Evolutionary conservation across 1,284 basidiomycete genomes (phyloP).

Genomic region (Polyporus tsugae): DNA sequence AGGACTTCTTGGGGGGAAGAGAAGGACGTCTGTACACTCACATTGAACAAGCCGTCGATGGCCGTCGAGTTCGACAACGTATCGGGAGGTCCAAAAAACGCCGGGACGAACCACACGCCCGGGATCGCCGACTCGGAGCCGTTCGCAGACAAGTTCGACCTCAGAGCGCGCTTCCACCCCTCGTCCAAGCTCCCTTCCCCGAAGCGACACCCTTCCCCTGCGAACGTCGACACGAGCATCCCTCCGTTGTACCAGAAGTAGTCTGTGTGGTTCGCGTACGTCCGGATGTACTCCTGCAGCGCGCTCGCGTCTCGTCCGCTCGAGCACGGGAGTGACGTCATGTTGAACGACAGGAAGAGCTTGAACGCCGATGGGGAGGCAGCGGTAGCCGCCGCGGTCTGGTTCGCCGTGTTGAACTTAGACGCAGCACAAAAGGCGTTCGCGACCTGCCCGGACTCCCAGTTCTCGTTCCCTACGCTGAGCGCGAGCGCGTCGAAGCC

Average conservation of each 20-base stretch:
- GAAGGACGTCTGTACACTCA: conserved; percentile 32
- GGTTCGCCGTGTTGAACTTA: conserved; percentile 19
- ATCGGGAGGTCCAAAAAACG: conserved; percentile 46
- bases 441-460: conserved; percentile 55
- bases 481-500: conserved; percentile 55
- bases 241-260: conserved; percentile 53
- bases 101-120: conserved; percentile 47
- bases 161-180: conserved; percentile 46
- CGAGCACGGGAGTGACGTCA: conserved; percentile 55
- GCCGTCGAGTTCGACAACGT: conserved; percentile 38
- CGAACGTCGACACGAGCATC: conserved; percentile 61
- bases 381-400: conserved; percentile 1
- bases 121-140: conserved; percentile 24
- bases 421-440: conserved; percentile 51
- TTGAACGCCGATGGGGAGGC: conserved; percentile 49
- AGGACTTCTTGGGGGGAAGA: not conserved
- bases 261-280: conserved; percentile 49
- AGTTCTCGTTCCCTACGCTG: conserved; percentile 55
- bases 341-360: conserved; percentile 67
- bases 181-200: conserved; percentile 44
- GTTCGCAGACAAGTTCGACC: conserved; percentile 34
- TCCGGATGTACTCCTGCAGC: conserved; percentile 52
- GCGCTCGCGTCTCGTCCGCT: conserved; percentile 44
- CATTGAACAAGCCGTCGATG: conserved; percentile 49
- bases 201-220: conserved; percentile 60